Conservation (phyloP, 257 asterid genomes). For the Ocimum tenuiflorum region DNA sequence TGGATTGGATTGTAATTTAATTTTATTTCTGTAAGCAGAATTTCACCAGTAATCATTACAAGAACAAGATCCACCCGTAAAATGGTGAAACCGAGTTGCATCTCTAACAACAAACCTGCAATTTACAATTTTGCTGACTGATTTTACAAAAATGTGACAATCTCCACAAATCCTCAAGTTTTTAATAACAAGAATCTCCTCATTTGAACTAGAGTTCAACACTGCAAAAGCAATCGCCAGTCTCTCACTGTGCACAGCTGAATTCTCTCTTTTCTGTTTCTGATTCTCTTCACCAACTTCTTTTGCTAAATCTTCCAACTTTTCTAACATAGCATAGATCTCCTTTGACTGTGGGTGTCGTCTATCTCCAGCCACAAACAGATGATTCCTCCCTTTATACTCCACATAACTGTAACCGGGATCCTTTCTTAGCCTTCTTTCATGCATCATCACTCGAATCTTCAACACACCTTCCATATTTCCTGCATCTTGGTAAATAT, state of each 20-base stretch:
- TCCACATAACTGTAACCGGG: slow-evolving; percentile 84
- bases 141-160: slow-evolving; percentile 61
- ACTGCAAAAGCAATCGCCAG: slow-evolving; percentile 83
- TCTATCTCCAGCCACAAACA: slow-evolving; percentile 70
- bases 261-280: slow-evolving; percentile 9
- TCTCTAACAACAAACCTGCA: slow-evolving; percentile 69
- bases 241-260: slow-evolving; percentile 62
- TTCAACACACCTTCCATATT: slow-evolving; percentile 51
- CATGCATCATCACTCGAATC: slow-evolving; percentile 66
- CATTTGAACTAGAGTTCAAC: slow-evolving; percentile 28
- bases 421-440: slow-evolving; percentile 62
- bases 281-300: slow-evolving; percentile 8
- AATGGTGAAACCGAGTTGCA: slow-evolving; percentile 90
- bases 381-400: slow-evolving; percentile 46
- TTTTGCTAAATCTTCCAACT: slow-evolving; percentile 37
- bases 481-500: slow-evolving; percentile 48
- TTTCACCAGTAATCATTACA: slow-evolving; percentile 85
- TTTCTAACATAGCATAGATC: slow-evolving; percentile 42
- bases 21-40: slow-evolving; percentile 27
- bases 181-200: slow-evolving; percentile 62
- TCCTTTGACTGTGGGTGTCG: slow-evolving; percentile 49
- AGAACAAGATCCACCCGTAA: slow-evolving; percentile 65
- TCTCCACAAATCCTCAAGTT: slow-evolving; percentile 81
- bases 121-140: slow-evolving; percentile 42
- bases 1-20: slow-evolving; percentile 15